Evolutionary conservation across 2,329 filamentous ascomycete genomes (phyloP).

Genomic region (Juglanconis oblonga): DNA sequence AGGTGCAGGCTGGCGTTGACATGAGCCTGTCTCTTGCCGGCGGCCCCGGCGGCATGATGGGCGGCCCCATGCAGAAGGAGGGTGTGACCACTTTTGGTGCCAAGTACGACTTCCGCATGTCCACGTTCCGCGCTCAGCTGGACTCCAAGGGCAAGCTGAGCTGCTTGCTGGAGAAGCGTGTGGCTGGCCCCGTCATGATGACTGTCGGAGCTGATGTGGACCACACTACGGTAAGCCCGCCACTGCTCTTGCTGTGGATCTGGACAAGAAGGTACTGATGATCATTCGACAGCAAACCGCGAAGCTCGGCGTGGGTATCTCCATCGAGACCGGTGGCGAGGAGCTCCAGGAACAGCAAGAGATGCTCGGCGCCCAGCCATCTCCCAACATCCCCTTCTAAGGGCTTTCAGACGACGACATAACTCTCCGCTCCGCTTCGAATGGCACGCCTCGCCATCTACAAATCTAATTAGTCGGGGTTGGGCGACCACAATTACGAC

Average conservation of each 20-base stretch:
- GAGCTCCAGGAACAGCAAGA: constrained; percentile 86
- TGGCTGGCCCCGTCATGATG: constrained; percentile 87
- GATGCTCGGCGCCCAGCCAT: constrained; percentile 48
- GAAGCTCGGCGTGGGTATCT: constrained; percentile 92
- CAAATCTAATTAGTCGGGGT: constrained; percentile 13
- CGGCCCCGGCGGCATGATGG: constrained; percentile 68
- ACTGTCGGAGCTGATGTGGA: constrained; percentile 97
- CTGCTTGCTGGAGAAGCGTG: constrained; percentile 91
- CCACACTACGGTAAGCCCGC: constrained; percentile 77
- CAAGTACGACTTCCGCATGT: constrained; percentile 97
- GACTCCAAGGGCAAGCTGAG: constrained; percentile 93
- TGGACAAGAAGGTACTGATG: constrained; percentile 26
- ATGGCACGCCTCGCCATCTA: constrained; percentile 6
- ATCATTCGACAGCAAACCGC: constrained; percentile 69
- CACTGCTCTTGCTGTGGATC: background rate
- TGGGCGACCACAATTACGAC: constrained; percentile 6
- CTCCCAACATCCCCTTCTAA: constrained; percentile 66
- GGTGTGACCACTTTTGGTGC: constrained; percentile 87
- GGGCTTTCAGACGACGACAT: constrained; percentile 2
- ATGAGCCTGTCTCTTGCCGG: constrained; percentile 82
- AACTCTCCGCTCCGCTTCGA: constrained; percentile 24
- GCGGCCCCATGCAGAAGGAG: constrained; percentile 74
- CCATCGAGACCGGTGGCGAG: constrained; percentile 80
- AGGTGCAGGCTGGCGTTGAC: constrained; percentile 94
- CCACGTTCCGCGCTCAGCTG: constrained; percentile 91